These are phyloP conservation scores for Inga laurina DNA, from an alignment of 306 rosid species.

Conservation along the genomic window DNA sequence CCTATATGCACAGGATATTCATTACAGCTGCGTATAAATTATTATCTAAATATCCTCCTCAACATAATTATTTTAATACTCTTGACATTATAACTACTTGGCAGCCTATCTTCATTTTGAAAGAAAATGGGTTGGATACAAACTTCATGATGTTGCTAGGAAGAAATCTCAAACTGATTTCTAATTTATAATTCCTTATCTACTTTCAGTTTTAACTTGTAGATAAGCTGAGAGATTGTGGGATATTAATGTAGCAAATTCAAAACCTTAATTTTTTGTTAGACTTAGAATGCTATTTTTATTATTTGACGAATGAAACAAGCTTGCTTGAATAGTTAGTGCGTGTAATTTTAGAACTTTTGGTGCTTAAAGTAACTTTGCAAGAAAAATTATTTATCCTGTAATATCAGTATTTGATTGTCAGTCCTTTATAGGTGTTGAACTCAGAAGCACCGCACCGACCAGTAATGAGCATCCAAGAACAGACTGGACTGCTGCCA, in stretches of 20 bases:
- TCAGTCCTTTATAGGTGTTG: constrained; percentile 52
- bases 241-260: not conserved
- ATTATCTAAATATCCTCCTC: not conserved
- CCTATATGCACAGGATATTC: not conserved
- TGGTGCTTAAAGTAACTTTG: not conserved
- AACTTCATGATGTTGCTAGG: not conserved
- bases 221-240: not conserved
- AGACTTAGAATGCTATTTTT: not conserved
- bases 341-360: not conserved
- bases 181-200: not conserved
- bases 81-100: not conserved
- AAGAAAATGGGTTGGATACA: not conserved
- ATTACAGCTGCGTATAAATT: constrained; percentile 10
- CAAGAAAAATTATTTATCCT: constrained; percentile 12
- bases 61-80: not conserved
- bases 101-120: not conserved
- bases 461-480: constrained; percentile 53
- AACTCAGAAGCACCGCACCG: constrained; percentile 38
- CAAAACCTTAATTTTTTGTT: not conserved
- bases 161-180: not conserved
- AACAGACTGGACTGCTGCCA: constrained; percentile 65
- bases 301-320: not conserved
- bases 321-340: not conserved
- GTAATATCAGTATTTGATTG: constrained; percentile 6
- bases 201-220: not conserved